These are phyloP conservation scores for Eremothecium coryli DNA, from an alignment of 1,139 yeast genomes.

Conservation along the genomic window DNA sequence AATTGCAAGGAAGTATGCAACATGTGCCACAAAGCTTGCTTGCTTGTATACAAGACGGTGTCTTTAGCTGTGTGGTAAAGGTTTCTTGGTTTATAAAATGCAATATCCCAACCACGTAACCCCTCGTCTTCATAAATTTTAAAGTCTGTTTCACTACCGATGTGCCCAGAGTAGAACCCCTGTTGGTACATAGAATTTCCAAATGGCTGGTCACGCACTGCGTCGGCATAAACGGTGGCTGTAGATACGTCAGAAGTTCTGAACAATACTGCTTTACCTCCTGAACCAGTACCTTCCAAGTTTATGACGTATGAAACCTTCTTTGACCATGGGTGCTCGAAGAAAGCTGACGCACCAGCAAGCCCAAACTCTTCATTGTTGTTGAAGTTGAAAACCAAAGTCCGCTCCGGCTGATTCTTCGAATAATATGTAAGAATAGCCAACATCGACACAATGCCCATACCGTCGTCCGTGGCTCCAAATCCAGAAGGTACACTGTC, in stretches of 20 bases:
- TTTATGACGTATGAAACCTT: constrained; percentile 62
- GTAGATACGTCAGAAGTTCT: constrained; percentile 75
- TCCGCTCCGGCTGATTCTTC: constrained; percentile 47
- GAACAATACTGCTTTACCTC: constrained; percentile 77
- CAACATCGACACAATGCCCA: constrained; percentile 77
- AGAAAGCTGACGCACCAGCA: constrained; percentile 70
- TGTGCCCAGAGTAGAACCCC: constrained; percentile 65
- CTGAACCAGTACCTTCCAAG: constrained; percentile 94
- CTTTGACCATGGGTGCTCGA: constrained; percentile 65
- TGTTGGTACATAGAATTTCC: constrained; percentile 75
- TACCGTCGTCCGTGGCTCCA: constrained; percentile 92
- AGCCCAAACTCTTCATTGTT: constrained; percentile 88
- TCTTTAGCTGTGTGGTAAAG: constrained; percentile 76
- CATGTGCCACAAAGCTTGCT: constrained; percentile 72
- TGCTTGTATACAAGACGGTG: constrained; percentile 53
- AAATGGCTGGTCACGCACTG: constrained; percentile 46
- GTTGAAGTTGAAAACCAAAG: constrained; percentile 75
- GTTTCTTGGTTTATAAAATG: constrained; percentile 68
- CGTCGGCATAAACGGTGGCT: constrained; percentile 45
- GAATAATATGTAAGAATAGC: constrained; percentile 52
- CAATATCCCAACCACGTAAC: constrained; percentile 73
- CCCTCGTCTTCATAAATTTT: constrained; percentile 60
- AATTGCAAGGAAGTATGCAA: constrained; percentile 59
- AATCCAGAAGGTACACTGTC: constrained; percentile 83
- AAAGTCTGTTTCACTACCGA: constrained; percentile 80